Evolutionary conservation across 2,329 filamentous ascomycete genomes (phyloP), one percentile per base, ranked within the genome.

Genomic region (Stagonosporopsis cucurbitacearum): DNA sequence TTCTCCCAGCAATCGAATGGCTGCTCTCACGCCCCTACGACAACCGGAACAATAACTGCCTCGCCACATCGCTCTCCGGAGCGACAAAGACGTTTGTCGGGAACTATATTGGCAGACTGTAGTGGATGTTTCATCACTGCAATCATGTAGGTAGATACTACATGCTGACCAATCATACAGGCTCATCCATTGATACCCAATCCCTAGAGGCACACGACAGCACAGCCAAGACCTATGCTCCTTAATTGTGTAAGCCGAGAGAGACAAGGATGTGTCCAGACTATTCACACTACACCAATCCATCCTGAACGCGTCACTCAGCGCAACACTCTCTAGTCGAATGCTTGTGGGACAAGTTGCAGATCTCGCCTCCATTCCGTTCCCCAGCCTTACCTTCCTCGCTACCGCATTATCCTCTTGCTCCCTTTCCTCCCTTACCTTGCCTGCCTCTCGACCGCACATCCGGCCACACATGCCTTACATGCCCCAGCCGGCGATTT

Each of bases 381-480:
- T 37, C 35, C 23, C 40, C 53, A 56, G 53, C 48, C 48, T 47
- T 43, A 44, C 53, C 48, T 47, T 55, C 42, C 47, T 56, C 53
- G 47, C 42, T 56, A 56, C 47, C 53, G 45, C 22, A 39, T 15
- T 19, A 30, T 25, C 12, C 23, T 15, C 26, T 6, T n/a, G 13
- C 36, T 20, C 32, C 46, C 36, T 45, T 22, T 28, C 35, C 26
- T 42, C 36, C 53, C 39, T 50, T 50, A 8, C 41, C 42, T 39
- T 43, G 37, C 47, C 47, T 51, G 22, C 47, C 36, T 55, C 52
- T 12, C 40, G 35, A 19, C 41, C 53, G 42, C 41, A 36, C 2
- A 23, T 36, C 36, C 52, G 45, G 46, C 20, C 32, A 40, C n/a
- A 13, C 6, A 2, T 25, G 5, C 45, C 52, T 56, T 56, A 42